These are phyloP conservation scores for Cadophora sp. DNA, from an alignment of 2,329 filamentous ascomycete genomes.

Conservation along the genomic window DNA sequence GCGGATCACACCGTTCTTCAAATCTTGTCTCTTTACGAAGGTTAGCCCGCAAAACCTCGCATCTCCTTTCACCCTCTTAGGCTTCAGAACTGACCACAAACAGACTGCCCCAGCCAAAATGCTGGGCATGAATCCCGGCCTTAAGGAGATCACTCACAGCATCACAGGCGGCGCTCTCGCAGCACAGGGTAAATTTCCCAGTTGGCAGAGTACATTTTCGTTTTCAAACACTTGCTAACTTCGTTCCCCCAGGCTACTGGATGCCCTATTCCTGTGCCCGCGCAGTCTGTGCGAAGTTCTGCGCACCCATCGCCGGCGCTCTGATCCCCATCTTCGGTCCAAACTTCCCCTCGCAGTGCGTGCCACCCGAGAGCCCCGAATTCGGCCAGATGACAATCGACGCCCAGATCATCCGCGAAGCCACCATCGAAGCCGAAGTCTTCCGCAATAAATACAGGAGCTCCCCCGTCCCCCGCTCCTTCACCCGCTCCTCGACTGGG, in stretches of 20 bases:
- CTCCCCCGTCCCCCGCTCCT: constrained; percentile 26
- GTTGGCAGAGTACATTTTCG: constrained; percentile 10
- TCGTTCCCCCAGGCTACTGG: constrained; percentile 78
- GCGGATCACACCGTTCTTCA: constrained; percentile 94
- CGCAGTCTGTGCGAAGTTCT: constrained; percentile 90
- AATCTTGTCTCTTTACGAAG: constrained; percentile 87
- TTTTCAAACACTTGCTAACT: constrained; percentile 10
- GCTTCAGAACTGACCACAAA: constrained; percentile 32
- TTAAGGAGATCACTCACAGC: constrained; percentile 89
- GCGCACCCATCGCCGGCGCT: constrained; percentile 80
- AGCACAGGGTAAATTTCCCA: constrained; percentile 75
- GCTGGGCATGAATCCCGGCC: constrained; percentile 76
- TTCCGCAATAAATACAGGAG: constrained; percentile 47
- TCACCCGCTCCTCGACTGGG: constrained; percentile 33
- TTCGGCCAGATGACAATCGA: constrained; percentile 74
- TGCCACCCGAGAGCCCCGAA: constrained; percentile 65
- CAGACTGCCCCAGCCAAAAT: constrained; percentile 91
- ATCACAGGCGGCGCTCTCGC: constrained; percentile 91
- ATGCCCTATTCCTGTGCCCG: constrained; percentile 88
- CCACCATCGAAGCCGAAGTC: constrained; percentile 57
- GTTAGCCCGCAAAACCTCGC: constrained; percentile 53
- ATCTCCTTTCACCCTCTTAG: background rate
- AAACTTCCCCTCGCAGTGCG: constrained; percentile 77
- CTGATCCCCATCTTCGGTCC: constrained; percentile 91
- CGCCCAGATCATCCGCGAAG: constrained; percentile 58